Evolutionary conservation across 2,329 filamentous ascomycete species (phyloP), one percentile per base, ranked within the genome.

Genomic region (Fusarium hainanense): DNA sequence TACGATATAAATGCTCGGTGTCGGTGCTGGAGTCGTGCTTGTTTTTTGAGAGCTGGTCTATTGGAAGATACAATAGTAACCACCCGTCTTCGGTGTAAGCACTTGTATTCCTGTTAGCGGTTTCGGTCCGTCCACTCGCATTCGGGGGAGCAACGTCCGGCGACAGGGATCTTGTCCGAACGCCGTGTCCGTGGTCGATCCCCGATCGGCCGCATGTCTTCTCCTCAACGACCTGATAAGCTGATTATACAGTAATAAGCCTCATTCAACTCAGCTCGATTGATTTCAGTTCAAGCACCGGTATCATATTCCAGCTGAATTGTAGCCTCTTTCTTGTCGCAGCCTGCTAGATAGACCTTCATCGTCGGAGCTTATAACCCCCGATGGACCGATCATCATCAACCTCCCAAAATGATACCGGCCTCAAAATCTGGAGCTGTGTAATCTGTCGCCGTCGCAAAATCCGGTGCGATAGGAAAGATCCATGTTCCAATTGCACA

Each of bases 381-480:
- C 66, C 69, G 67, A 70, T 68, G 54, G 54, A 52, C 70, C 70
- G 67, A 66, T 42, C 63, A 7, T 18, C 34, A n/a, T 16, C 58
- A 41, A 55, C 66, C 28, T 28, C 58, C 11, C 50, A 63, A n/a
- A 49, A 57, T 51, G 47, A 57, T 43, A 2, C 34, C 28, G 63
- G 23, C n/a, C 70, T 77, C 49, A 75, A 70, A 13, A 73, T 75
- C 58, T 79, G 77, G 77, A 79, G 75, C 63, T 79, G 77, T 46
- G 68, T 78, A 27, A 72, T 71, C 23, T 79, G 77, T 44, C 74
- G 77, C 16, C 75, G 75, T 1, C 77, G 77, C 55, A 78, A 79
- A 34, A 54, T 77, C 12, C 72, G 70, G 6, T 78, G 77, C 43
- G 77, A 78, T 20, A 71, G 77, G 58, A 64, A 68, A 37, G 71